Base-by-base conservation (phyloP, 352 stramenopile species). In the Nothophytophthora sp. region DNA sequence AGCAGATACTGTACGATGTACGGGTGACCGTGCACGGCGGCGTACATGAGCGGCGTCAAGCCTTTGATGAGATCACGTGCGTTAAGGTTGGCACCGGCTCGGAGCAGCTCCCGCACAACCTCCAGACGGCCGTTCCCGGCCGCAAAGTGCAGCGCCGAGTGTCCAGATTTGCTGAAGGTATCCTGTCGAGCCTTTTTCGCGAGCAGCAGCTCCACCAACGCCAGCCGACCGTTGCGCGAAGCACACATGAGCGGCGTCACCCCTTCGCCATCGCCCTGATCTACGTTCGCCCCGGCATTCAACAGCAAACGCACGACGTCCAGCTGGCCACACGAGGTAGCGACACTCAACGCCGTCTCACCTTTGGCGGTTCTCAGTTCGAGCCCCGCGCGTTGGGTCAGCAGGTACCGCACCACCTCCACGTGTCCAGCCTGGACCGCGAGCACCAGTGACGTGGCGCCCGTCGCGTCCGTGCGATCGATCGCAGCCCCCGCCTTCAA, bases 181-280 rank as follows among this genome's bases (percentile, higher is more conserved):
- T 60, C 39, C 2, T 56, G 18, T 41, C 25, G 44, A 43, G 60
- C 60, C 43, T 24, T 32, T 52, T 34, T 50, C 16, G 46, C 22
- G 15, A 64, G 5, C 27, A 69, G 33, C 5, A 69, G 38, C 42
- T 56, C n/a, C 44, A 57, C 54, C 7, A 56, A 22, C 6, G 36
- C 43, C 0, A 69, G 18, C 22, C 56, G 53, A 20, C 60, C 60
- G 49, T 60, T 64, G 27, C 54, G 53, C 7, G 54, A 55, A 1
- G 54, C 49, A n/a, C 54, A 48, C 48, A 69, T 69, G 23, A 69
- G 30, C 15, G 53, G 54, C 2, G 60, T 69, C 60, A 64, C 56
- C n/a, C 28, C 42, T 5, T 60, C 36, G 23, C 13, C 12, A 51
- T 69, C 60, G 0, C 13, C 38, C 11, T 40, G 41, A 37, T 69